Evolutionary conservation across 805 yeast genomes (phyloP), one percentile per base, ranked within the genome.

Genomic region (Kregervanrija fluxuum): DNA sequence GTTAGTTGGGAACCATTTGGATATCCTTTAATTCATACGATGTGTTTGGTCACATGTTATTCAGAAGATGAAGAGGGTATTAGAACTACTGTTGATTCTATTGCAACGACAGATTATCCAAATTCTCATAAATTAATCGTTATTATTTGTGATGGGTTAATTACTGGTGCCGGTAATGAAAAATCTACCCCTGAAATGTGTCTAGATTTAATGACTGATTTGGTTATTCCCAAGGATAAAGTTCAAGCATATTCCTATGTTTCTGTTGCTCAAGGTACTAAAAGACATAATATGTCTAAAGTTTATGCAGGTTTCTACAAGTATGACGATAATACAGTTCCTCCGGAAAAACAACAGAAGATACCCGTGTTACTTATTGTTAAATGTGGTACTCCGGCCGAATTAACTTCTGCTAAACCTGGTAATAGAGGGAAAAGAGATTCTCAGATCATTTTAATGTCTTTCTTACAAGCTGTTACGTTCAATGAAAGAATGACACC

Each of bases 381-480:
- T 30, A 89, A 89, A 62, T 85, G 95, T 65, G 97, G 97, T 48
- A 82, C 95, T 0, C 87, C 88, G 11, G 80, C 72, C 16, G 96
- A 88, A 61, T 80, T 77, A 31, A 72, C 74, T 11, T 70, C 82
- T 4, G 69, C 81, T 2, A 82, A 81, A 59, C 95, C 96, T 4
- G 97, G 97, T 53, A 89, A 89, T 62, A 81, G 97, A 72, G 97
- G 97, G 66, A 89, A 89, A 64, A 85, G 97, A 68, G 97, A 89
- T 60, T 86, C 96, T 16, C 97, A 89, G 63, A 81, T 89, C 48
- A 82, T 89, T 49, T 69, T 89, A 55, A 89, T 89, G 96, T 81
- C 91, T 0, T 89, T 89, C 64, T 71, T 89, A 57, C 96, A 89
- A 65, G 82, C 80, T 54, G 75, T 89, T 14, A 86, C 90, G 55